These are phyloP conservation scores for Tuber microsphaerosporum DNA, from an alignment of 495 filamentous ascomycete species.

Conservation along the genomic window DNA sequence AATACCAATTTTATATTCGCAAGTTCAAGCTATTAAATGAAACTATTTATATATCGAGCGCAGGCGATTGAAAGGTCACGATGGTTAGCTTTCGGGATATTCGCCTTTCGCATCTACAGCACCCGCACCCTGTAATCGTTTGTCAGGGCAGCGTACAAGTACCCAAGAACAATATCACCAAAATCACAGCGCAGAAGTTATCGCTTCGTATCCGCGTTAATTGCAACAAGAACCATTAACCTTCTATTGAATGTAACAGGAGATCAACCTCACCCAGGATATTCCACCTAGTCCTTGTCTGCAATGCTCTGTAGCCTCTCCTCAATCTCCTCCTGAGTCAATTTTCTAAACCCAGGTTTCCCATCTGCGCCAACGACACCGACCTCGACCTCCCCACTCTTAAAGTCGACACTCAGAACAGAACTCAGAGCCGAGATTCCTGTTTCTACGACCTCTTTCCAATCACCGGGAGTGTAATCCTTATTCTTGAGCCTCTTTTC, in stretches of 20 bases:
- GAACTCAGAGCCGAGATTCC: conserved; percentile 90
- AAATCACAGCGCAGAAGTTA: neutral
- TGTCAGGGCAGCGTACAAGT: neutral
- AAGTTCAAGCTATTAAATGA: neutral
- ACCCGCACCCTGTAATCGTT: neutral
- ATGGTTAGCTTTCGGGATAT: neutral
- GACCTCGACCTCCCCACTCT: conserved; percentile 97
- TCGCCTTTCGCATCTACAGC: neutral
- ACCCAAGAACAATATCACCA: neutral
- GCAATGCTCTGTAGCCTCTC: conserved; percentile 94
- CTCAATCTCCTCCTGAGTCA: conserved; percentile 97
- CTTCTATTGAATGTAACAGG: neutral
- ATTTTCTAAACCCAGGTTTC: conserved; percentile 68
- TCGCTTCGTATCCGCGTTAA: neutral
- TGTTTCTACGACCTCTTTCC: conserved; percentile 97
- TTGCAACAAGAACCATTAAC: neutral
- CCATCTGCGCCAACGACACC: conserved; percentile 86
- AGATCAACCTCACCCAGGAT: neutral
- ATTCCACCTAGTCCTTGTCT: conserved; percentile 75
- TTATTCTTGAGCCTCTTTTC: conserved; percentile 99
- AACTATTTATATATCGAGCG: neutral
- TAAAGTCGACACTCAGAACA: conserved; percentile 96
- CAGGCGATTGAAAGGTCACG: neutral
- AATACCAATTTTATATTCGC: neutral
- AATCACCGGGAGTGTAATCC: conserved; percentile 82